Evolutionary conservation across 2,329 filamentous ascomycete species (phyloP).

Genomic region (Fusarium brachygibbosum): DNA sequence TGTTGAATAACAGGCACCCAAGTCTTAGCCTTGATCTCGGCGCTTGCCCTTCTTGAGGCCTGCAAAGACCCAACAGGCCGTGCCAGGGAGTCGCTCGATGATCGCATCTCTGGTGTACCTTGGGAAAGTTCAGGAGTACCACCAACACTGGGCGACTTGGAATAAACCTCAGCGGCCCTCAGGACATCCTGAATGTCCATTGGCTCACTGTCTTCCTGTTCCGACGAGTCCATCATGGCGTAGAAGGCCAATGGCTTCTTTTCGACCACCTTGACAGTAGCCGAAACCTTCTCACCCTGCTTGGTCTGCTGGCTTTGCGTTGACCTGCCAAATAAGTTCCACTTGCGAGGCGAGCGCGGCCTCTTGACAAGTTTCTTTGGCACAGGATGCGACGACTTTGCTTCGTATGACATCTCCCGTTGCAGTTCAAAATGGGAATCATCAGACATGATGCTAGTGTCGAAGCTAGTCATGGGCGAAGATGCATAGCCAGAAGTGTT

Average conservation of each 20-base stretch:
- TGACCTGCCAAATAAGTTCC: conserved; percentile 73
- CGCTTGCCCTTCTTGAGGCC: background rate
- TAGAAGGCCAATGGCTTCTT: conserved; percentile 71
- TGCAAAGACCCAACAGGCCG: conserved; percentile 16
- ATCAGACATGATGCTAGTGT: conserved; percentile 69
- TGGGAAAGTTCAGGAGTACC: conserved; percentile 35
- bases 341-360: conserved; percentile 69
- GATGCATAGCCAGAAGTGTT: conserved; percentile 60
- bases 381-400: conserved; percentile 46
- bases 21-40: conserved; percentile 18
- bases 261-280: conserved; percentile 63
- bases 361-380: conserved; percentile 70
- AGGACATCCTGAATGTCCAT: conserved; percentile 61
- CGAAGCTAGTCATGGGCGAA: conserved; percentile 68
- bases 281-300: conserved; percentile 59
- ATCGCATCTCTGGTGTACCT: conserved; percentile 32
- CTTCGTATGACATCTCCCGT: conserved; percentile 53
- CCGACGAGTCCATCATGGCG: conserved; percentile 71
- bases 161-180: conserved; percentile 62
- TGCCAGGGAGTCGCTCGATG: conserved; percentile 20
- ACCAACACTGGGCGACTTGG: conserved; percentile 37
- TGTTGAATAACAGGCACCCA: conserved; percentile 23
- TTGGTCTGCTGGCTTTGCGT: conserved; percentile 59
- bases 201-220: conserved; percentile 64
- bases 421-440: conserved; percentile 64